Evolutionary conservation across 1,284 basidiomycete genomes (phyloP).

Genomic region (Irpex sp.): DNA sequence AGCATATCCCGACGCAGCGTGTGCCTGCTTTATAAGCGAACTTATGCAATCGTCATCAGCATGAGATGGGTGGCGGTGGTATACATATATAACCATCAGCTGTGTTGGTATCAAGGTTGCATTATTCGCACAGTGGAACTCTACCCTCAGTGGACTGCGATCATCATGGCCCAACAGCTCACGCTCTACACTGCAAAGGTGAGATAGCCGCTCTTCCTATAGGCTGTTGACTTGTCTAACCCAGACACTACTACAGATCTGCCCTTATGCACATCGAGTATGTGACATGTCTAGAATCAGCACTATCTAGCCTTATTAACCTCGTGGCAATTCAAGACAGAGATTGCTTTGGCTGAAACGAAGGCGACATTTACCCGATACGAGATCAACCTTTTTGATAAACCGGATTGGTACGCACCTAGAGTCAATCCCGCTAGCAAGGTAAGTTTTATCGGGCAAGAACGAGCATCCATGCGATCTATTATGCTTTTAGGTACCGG

Average conservation of each 20-base stretch:
- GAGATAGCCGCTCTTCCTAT: conserved; percentile 3
- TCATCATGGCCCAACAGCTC: conserved; percentile 32
- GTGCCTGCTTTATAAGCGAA: too few relatives aligned
- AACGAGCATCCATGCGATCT: background rate
- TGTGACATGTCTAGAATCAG: conserved; percentile 8
- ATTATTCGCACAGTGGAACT: background rate
- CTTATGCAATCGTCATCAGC: too few relatives aligned
- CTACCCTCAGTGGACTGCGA: background rate
- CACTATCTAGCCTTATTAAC: too few relatives aligned
- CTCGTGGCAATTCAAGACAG: background rate
- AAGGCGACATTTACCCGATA: conserved; percentile 18
- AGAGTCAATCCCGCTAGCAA: conserved; percentile 38
- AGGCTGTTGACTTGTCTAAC: background rate
- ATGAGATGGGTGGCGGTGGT: too few relatives aligned
- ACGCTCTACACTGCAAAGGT: conserved; percentile 50
- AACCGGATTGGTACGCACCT: conserved; percentile 35
- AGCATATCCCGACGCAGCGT: too few relatives aligned
- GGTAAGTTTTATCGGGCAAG: conserved; percentile 17
- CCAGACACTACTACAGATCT: conserved; percentile 28
- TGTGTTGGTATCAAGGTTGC: too few relatives aligned
- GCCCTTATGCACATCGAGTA: conserved; percentile 46
- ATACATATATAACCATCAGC: too few relatives aligned
- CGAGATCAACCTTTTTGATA: conserved; percentile 29
- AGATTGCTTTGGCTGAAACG: conserved; percentile 17
- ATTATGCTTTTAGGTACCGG: background rate